phyloP scores from a whole-genome alignment of 2,329 filamentous ascomycete genomes.

The Coniochaeta ligniaria region DNA sequence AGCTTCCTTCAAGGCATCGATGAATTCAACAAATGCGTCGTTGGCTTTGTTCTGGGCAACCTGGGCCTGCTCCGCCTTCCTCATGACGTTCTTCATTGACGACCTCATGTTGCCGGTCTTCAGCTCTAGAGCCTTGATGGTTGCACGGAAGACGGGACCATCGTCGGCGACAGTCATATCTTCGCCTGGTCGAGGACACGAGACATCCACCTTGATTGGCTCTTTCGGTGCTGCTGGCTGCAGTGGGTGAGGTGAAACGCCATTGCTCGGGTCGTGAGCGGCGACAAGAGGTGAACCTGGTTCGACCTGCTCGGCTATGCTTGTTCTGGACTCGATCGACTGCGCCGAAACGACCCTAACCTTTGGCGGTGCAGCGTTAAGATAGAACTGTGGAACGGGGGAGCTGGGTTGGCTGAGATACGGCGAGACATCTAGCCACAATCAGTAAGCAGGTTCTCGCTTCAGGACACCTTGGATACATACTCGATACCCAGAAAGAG shows the following conservation, averaged over 20 bases:
- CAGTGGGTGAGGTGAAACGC: constrained; percentile 11
- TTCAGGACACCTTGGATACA: constrained; percentile 16
- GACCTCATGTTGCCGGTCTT: constrained; percentile 91
- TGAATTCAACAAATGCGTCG: constrained; percentile 73
- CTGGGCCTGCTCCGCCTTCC: constrained; percentile 85
- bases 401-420: constrained; percentile 53
- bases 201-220: constrained; percentile 77
- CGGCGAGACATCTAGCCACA: constrained; percentile 29
- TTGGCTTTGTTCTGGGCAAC: constrained; percentile 77
- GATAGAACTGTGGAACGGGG: constrained; percentile 59
- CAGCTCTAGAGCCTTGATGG: constrained; percentile 92
- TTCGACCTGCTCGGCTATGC: constrained; percentile 61
- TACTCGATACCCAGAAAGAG: constrained; percentile 90
- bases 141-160: constrained; percentile 90
- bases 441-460: neutral
- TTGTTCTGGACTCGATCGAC: constrained; percentile 77
- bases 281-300: constrained; percentile 43
- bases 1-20: constrained; percentile 80
- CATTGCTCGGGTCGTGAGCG: constrained; percentile 26
- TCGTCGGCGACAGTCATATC: constrained; percentile 83
- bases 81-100: constrained; percentile 94
- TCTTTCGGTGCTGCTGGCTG: constrained; percentile 28
- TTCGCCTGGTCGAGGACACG: constrained; percentile 75
- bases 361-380: constrained; percentile 61
- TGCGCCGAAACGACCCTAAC: constrained; percentile 80